Evolutionary conservation across 805 yeast genomes (phyloP), one percentile per base, ranked within the genome.

Genomic region (Isabelozyma pseudorhagii): DNA sequence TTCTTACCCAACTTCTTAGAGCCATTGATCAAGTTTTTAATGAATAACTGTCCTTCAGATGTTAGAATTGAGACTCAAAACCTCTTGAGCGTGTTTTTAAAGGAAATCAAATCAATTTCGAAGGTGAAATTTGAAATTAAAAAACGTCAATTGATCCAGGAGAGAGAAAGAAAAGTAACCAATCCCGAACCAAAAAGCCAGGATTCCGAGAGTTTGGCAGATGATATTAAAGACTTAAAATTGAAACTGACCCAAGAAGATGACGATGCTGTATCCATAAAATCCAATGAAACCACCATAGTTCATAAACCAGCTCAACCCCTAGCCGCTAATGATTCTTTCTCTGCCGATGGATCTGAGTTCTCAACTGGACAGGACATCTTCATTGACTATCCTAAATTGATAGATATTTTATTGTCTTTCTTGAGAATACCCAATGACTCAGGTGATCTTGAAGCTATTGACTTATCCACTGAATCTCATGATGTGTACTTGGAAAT

Each of bases 1-100:
- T 94, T 87, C 62, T 72, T 94, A 44, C 97, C 99, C 1, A 87
- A 92, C 38, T 90, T 94, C 63, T 73, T 94, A 39, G 94, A 91
- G 45, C 97, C 94, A 0, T 71, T 93, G 52, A 74, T 93, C 43
- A 79, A 84, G 15, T 93, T 89, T 59, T 72, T 93, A 44, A 69
- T 66, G 66, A 88, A 89, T 54, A 93, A 89, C 56, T 77, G 93
- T 2, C 90, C 90, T 53, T 83, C 85, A 47, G 98, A 93, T 65
- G 96, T 94, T 3, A 76, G 96, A 55, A 84, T 86, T 2, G 90
- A 89, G 40, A 91, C 98, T 0, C 89, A 86, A 51, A 84, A 86
- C 42, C 80, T 92, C 38, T 66, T 94, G 51, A 87, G 85, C 51
- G 78, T 82, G 3, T 80, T 94, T 51, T 71, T 94, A 31, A 87